These are phyloP conservation scores for Bruguiera gymnorhiza DNA, from an alignment of 345 rosid species.

Conservation along the genomic window DNA sequence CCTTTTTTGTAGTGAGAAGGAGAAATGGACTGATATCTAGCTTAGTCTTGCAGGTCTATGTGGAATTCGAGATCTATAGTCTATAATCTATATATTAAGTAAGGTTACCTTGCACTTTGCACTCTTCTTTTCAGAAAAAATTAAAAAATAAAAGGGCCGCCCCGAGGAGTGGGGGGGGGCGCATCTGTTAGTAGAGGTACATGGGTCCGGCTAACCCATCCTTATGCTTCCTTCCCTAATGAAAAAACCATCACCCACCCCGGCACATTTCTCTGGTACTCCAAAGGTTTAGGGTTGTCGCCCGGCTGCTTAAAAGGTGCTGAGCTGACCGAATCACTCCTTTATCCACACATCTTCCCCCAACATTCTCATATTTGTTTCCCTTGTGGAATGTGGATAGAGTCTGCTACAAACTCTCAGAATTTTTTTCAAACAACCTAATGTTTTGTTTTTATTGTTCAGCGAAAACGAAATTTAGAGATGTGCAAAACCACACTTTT, in stretches of 20 bases:
- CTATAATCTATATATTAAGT: no score
- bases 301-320: conserved; percentile 32
- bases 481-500: no score
- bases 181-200: background rate
- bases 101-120: background rate
- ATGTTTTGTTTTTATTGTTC: no score
- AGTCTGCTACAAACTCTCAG: no score
- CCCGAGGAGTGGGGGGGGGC: background rate
- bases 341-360: conserved; percentile 15
- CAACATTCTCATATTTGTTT: background rate
- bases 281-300: conserved; percentile 31
- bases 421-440: no score
- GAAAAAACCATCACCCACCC: conserved; percentile 7
- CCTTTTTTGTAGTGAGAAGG: background rate
- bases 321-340: conserved; percentile 23
- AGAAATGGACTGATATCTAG: background rate
- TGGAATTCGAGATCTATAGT: no score
- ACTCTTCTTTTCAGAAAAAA: background rate
- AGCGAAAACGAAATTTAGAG: no score
- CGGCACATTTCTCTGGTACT: conserved; percentile 4
- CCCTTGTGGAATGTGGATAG: background rate
- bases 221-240: conserved; percentile 17
- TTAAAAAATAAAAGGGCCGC: no score
- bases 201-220: conserved; percentile 24
- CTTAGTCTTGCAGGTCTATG: conserved; percentile 14